These are phyloP conservation scores for Trematosphaeria pertusa DNA, from an alignment of 2,329 filamentous ascomycete species.

Conservation along the genomic window DNA sequence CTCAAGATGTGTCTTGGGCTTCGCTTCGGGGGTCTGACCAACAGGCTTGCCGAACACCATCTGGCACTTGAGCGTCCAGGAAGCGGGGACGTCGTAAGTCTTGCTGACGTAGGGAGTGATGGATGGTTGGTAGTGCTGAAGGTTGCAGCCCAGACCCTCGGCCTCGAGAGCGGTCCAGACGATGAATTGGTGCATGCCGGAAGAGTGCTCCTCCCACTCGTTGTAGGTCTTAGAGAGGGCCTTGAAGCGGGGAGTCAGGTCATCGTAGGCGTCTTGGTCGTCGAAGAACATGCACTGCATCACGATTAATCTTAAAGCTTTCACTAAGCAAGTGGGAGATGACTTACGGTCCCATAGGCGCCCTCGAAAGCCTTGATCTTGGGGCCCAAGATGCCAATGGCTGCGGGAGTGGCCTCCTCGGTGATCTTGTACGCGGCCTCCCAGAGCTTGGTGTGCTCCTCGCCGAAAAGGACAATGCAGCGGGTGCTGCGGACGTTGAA, in stretches of 20 bases:
- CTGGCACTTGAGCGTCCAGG: constrained; percentile 32
- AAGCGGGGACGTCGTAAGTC: constrained; percentile 30
- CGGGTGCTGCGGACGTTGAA: constrained; percentile 41
- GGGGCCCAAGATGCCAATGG: constrained; percentile 24
- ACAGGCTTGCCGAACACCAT: constrained; percentile 42
- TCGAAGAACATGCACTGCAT: constrained; percentile 31
- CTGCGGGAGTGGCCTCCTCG: constrained; percentile 19
- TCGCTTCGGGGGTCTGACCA: constrained; percentile 31
- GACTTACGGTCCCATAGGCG: constrained; percentile 31
- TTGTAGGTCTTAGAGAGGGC: constrained; percentile 23
- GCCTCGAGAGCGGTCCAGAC: constrained; percentile 37
- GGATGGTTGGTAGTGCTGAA: constrained; percentile 36
- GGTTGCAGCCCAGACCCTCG: constrained; percentile 33
- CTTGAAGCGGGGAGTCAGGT: constrained; percentile 22
- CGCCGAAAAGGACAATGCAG: constrained; percentile 34
- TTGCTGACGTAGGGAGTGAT: constrained; percentile 32
- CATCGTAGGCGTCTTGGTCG: constrained; percentile 19
- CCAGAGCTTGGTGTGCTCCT: constrained; percentile 34
- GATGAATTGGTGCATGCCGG: constrained; percentile 32
- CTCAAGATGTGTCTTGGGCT: constrained; percentile 38
- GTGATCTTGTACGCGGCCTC: constrained; percentile 26
- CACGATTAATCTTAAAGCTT: too few relatives aligned
- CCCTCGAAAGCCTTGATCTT: constrained; percentile 28
- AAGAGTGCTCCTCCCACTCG: constrained; percentile 31
- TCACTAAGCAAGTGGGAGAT: background rate